Base-by-base conservation (phyloP, 768 basidiomycete genomes). In the Saitozyma sp. region DNA sequence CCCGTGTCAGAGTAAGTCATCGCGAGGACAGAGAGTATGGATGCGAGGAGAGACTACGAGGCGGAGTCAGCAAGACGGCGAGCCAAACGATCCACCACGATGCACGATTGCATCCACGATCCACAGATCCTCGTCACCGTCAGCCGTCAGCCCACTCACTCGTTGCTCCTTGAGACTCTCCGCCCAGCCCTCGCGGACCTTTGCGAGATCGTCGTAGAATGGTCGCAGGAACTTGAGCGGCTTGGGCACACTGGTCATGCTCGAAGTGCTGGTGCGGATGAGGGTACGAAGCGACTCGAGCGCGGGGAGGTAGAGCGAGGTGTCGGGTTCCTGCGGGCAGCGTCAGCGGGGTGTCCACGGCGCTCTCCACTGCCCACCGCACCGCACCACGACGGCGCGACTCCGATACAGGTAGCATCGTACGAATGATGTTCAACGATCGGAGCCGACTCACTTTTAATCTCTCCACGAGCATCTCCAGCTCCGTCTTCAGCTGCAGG, bases 1-100 rank as follows among this genome's bases (percentile, higher is more conserved):
- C 96, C 88, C 16, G 92, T 94, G 81, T 99, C 96, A 9, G 94
- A 97, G 78, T 98, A 98, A 8, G 96, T 99, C 96, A 99, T 99
- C 8, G 95, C 96, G 50, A 99, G 87, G 7, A 97, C 95, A 45
- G 95, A 97, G 37, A 99, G 85, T 63, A 99, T 97, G 72, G 97
- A 94, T 29, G 93, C 93, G 76, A 98, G 94, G 49, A 96, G 85
- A 68, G 89, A 89, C 92, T 96, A 77, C 3, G 29, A 29, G 29
- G 29, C 29, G 29, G 29, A 29, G 29, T 29, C 29, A 29, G 29
- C 29, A 5, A 29, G 29, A 29, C 2, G 5, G 29, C 29, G 29
- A 29, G 2, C 2, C 29, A 5, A 29, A 29, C 29, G 29, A 29
- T 29, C 29, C 29, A 29, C 29, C 29, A 29, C 29, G 29, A 29